Evolutionary conservation across 2,329 filamentous ascomycete genomes (phyloP).

Genomic region (Graphiopsis chlorocephala): DNA sequence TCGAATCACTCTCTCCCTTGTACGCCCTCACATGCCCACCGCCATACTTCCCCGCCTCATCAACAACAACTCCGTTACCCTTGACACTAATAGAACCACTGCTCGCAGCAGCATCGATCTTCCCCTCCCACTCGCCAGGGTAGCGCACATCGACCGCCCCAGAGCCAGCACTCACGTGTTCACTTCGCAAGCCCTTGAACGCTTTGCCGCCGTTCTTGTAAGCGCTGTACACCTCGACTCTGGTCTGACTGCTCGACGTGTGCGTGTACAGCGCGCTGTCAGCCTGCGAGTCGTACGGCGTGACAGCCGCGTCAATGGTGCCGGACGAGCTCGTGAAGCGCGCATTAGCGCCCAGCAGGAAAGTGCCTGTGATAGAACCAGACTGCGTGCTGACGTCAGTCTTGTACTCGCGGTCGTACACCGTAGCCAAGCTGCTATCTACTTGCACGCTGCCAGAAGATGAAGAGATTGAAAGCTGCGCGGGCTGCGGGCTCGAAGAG

Average conservation of each 20-base stretch:
- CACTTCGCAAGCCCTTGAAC: slow-evolving; percentile 29
- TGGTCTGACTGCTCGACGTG: slow-evolving; percentile 36
- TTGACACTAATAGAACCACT: slow-evolving; percentile 39
- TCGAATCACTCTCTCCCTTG: slow-evolving; percentile 36
- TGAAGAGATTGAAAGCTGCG: slow-evolving; percentile 37
- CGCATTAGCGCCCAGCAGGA: slow-evolving; percentile 42
- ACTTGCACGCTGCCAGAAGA: slow-evolving; percentile 39
- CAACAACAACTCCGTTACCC: slow-evolving; percentile 38
- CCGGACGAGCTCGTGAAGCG: slow-evolving; percentile 38
- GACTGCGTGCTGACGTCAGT: slow-evolving; percentile 39
- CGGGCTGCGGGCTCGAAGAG: slow-evolving; percentile 30
- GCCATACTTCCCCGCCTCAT: slow-evolving; percentile 26
- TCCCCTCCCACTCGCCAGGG: slow-evolving; percentile 43
- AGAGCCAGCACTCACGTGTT: slow-evolving; percentile 34
- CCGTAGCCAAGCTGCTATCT: slow-evolving; percentile 18
- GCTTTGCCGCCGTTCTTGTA: slow-evolving; percentile 28
- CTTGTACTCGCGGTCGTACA: slow-evolving; percentile 43
- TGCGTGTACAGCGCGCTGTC: slow-evolving; percentile 32
- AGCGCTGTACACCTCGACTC: slow-evolving; percentile 33
- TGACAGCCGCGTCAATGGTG: slow-evolving; percentile 36
- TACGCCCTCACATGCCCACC: slow-evolving; percentile 35
- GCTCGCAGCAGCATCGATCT: slow-evolving; percentile 36
- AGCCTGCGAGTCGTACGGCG: slow-evolving; percentile 33
- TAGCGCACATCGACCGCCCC: slow-evolving; percentile 39
- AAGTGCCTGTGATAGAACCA: slow-evolving; percentile 38